Base-by-base conservation (phyloP, 2,329 filamentous ascomycete genomes). In the Penicillium rolfsii region DNA sequence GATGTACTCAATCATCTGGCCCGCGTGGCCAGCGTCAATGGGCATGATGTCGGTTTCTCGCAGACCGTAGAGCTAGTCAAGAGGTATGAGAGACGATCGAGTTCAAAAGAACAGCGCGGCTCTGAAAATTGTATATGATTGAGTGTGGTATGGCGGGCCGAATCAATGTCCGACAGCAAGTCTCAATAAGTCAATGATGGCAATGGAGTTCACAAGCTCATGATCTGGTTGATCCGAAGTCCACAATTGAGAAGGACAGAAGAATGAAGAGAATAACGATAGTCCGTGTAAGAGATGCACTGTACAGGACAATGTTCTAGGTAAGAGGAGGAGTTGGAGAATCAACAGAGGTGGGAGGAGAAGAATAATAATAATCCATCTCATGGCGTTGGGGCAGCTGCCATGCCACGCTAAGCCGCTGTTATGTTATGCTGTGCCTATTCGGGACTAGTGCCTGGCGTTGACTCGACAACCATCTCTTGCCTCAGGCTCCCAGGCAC, bases 1-100 rank as follows among this genome's bases (percentile, higher is more conserved):
- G 72, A 97, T 96, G 79, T 97, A 97, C 82, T 97, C 93, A 75
- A 97, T 93, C 71, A 97, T 88, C 81, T 96, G 91, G 64, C 91
- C 93, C 81, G 91, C 86, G 78, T 87, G 90, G 76, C 85, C 80
- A 53, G 81, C 80, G 71, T 80, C 79, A 70, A 74, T 77, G 70
- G 77, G 78, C 75, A 79, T 79, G 68, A 77, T 86, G 73, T 68
- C 60, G 57, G 49, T 48, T 43, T 49, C n/a, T 36, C 52, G 43
- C 49, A 46, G 48, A 53, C 30, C 38, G 46, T 30, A 35, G 45
- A 40, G 43, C 9, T 43, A 33, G 19, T 59, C 19, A n/a, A 45
- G n/a, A 38, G 30, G 56, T 58, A 43, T 35, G 53, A 53, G 35
- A 53, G 19, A 19, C 52, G 55, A 49, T 43, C 58, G 55, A 60